phyloP scores from a whole-genome alignment of 768 basidiomycete genomes.

The Royoungia palumana region DNA sequence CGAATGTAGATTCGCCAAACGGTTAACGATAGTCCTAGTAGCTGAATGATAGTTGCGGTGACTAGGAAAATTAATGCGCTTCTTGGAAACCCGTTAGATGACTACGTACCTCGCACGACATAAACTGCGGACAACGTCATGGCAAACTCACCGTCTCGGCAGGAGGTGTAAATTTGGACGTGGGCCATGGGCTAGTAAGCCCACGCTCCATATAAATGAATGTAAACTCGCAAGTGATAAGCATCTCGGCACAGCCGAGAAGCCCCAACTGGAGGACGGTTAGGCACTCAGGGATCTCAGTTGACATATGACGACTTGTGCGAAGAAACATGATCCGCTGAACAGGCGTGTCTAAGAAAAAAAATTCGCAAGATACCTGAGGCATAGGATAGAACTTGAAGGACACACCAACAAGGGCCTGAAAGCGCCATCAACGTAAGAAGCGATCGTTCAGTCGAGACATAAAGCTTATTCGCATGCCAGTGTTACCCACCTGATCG shows the following conservation, averaged over 20 bases:
- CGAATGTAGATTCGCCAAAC: slow-evolving; percentile 17
- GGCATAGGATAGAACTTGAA: neutral
- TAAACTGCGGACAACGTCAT: neutral
- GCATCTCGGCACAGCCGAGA: slow-evolving; percentile 3
- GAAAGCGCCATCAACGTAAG: too few species aligned
- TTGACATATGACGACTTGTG: neutral
- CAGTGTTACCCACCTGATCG: too few species aligned
- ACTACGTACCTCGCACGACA: slow-evolving; percentile 1
- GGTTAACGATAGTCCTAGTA: slow-evolving; percentile 13
- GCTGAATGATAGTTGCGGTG: slow-evolving; percentile 7
- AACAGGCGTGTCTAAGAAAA: neutral
- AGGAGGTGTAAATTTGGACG: too few species aligned
- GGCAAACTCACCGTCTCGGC: too few species aligned
- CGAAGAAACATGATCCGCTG: neutral
- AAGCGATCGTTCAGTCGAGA: too few species aligned
- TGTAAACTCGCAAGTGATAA: slow-evolving; percentile 4
- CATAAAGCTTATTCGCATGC: too few species aligned
- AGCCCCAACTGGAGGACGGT: too few species aligned
- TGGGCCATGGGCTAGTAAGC: too few species aligned
- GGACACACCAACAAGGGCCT: too few species aligned
- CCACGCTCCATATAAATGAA: neutral
- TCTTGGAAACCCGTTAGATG: neutral
- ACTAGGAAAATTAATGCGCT: slow-evolving; percentile 5
- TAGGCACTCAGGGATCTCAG: neutral
- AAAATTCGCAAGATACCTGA: neutral